phyloP scores from a whole-genome alignment of 163 green algal genomes.

The Scenedesmus sp. region DNA sequence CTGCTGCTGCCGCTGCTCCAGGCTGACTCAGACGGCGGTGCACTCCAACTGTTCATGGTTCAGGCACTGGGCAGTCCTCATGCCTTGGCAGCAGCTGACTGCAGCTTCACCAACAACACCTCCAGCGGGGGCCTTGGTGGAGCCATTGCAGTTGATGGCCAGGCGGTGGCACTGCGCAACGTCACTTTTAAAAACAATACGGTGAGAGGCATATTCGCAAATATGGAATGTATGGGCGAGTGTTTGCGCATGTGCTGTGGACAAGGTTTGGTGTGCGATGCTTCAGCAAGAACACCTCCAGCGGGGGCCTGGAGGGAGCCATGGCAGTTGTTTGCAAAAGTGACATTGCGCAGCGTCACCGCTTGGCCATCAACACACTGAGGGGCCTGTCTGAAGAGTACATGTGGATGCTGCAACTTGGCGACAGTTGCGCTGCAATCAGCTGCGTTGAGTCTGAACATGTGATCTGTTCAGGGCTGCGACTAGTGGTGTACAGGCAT shows the following conservation, averaged over 20 bases:
- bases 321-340: too few species aligned
- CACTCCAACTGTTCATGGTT: neutral
- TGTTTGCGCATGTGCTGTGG: too few species aligned
- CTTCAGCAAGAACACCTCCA: neutral
- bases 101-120: conserved; percentile 14
- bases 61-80: neutral
- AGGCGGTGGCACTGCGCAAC: neutral
- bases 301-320: neutral
- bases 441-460: too few species aligned
- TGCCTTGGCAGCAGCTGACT: neutral
- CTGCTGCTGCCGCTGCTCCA: neutral
- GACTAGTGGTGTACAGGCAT: too few species aligned
- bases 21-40: conserved; percentile 2
- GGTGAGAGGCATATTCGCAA: neutral
- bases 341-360: too few species aligned
- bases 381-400: too few species aligned
- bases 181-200: neutral
- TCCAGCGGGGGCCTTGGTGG: neutral
- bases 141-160: conserved; percentile 15
- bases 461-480: too few species aligned
- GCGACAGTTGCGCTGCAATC: too few species aligned
- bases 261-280: too few species aligned
- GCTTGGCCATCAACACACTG: too few species aligned
- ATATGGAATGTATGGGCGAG: too few species aligned
- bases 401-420: too few species aligned